Evolutionary conservation across 2,329 filamentous ascomycete species (phyloP), one percentile per base, ranked within the genome.

Genomic region (Monilinia vaccinii-corymbosi): DNA sequence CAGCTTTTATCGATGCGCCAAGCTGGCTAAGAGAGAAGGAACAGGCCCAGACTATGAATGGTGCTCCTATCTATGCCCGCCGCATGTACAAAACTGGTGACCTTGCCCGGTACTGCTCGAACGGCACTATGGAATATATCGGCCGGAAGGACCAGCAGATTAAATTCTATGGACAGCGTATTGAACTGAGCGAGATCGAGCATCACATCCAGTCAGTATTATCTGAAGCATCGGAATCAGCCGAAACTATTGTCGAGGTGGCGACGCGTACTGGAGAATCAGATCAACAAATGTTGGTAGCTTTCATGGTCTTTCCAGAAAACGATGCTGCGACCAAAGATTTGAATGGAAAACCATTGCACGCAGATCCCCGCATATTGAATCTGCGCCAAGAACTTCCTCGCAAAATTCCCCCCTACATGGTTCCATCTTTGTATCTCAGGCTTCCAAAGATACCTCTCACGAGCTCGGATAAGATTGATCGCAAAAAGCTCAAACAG

Each of bases 121-220:
- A 83, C 49, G 70, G 66, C n/a, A 76, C 75, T 4, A 77, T 85
- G 50, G 70, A 77, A 18, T 84, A 81, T 62, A 74, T 85, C 38
- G 83, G 84, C 13, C 78, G 86, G 53, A 85, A 83, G 63, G 85
- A 88, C 66, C 80, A 79, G 23, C 84, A 85, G 69, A 80, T 86
- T 60, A 88, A 89, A 71, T 73, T 88, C 31, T 76, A 79, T 14
- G 84, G 84, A 0, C 84, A 86, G 67, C 75, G 84, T 42, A 75
- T 87, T 6, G 84, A 87, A 65, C 80, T 86, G 61, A 79, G 79
- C n/a, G 84, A 87, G 69, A 85, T 87, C 40, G 63, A 65, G 77
- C 48, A 63, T 44, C 38, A 40, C 8, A 40, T 40, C 6, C 38
- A 40, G 6, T 40, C 38, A n/a, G 38, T 40, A 16, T 40, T 40